Evolutionary conservation across 345 rosid genomes (phyloP).

Genomic region (Acer yangbiense): DNA sequence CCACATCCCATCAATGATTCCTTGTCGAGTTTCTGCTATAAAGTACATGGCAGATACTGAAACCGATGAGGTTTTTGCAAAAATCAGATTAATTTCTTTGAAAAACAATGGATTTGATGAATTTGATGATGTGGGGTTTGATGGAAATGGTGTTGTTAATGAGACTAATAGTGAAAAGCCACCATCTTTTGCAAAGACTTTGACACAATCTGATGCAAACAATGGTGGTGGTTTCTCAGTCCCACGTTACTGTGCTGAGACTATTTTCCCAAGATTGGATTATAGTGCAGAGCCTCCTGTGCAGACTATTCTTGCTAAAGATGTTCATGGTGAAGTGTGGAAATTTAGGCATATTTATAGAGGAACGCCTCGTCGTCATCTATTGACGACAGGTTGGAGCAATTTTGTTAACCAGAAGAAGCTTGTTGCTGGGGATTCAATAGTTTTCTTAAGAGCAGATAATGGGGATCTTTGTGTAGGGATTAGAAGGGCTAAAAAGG

Average conservation of each 20-base stretch:
- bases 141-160: constrained; percentile 37
- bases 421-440: constrained; percentile 95
- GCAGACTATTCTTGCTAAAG: constrained; percentile 89
- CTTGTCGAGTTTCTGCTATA: constrained; percentile 63
- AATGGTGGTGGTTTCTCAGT: constrained; percentile 99
- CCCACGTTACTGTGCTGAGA: constrained; percentile 98
- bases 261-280: constrained; percentile 86
- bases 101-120: constrained; percentile 41
- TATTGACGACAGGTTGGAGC: constrained; percentile 98
- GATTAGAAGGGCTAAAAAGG: constrained; percentile 70
- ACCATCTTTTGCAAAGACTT: constrained; percentile 89
- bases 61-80: constrained; percentile 87
- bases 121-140: constrained; percentile 40
- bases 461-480: constrained; percentile 95
- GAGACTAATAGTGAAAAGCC: constrained; percentile 49
- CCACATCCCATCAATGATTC: constrained; percentile 53
- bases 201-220: constrained; percentile 96
- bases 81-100: constrained; percentile 58
- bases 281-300: constrained; percentile 92
- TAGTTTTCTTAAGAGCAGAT: constrained; percentile 81
- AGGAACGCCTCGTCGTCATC: constrained; percentile 95
- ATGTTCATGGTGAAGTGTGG: constrained; percentile 89
- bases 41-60: constrained; percentile 90
- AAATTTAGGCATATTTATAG: constrained; percentile 95
- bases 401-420: constrained; percentile 97